These are phyloP conservation scores for Coelastrella sp. DNA, from an alignment of 139 green algal species.

Conservation along the genomic window DNA sequence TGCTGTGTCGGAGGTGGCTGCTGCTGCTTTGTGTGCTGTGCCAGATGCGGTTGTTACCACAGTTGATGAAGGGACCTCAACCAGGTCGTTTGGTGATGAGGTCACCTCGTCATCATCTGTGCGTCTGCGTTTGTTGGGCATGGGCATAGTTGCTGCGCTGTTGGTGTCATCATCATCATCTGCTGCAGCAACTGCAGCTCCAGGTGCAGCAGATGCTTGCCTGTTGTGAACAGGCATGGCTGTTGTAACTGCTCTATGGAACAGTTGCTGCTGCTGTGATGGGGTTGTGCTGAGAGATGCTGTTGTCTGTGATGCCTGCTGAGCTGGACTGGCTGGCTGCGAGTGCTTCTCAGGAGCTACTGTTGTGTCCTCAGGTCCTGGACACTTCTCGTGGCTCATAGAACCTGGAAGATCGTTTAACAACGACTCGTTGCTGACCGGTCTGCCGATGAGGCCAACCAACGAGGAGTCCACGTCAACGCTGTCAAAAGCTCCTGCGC, in stretches of 20 bases:
- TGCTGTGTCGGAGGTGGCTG: background rate
- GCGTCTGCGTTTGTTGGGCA: conserved; percentile 33
- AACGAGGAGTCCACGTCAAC: background rate
- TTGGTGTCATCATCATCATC: conserved; percentile 26
- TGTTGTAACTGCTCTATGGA: conserved; percentile 21
- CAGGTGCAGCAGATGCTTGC: background rate
- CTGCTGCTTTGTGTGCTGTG: conserved; percentile 8
- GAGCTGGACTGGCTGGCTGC: background rate
- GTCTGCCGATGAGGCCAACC: background rate
- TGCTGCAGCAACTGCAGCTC: background rate
- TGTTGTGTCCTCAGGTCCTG: background rate
- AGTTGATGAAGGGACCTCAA: conserved; percentile 18
- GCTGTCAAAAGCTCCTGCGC: background rate
- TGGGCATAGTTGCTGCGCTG: conserved; percentile 45
- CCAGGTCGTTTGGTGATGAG: conserved; percentile 45
- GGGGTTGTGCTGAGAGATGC: background rate
- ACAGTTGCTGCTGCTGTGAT: background rate
- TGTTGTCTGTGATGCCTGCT: conserved; percentile 1
- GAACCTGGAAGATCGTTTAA: conserved; percentile 31
- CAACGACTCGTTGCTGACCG: background rate
- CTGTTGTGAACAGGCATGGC: conserved; percentile 7
- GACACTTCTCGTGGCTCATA: background rate
- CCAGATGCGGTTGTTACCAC: conserved; percentile 8
- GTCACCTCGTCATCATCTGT: conserved; percentile 40
- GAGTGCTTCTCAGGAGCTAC: background rate